Conservation (phyloP, 345 rosid species). For the Citrus medica region DNA sequence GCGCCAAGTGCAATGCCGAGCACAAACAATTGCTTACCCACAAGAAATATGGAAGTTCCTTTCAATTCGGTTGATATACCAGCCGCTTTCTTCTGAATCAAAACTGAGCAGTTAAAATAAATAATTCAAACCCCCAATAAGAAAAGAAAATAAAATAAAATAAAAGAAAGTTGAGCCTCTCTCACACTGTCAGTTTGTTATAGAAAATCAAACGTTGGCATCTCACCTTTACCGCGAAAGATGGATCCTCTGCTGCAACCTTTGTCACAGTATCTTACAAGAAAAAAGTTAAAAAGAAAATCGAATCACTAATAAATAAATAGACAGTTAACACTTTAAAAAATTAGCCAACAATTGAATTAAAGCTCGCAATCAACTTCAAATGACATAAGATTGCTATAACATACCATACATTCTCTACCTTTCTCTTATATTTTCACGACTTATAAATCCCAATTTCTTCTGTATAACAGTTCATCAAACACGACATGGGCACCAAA, state of each 20-base stretch:
- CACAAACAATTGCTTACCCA: slow-evolving; percentile 51
- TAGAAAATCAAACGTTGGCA: neutral
- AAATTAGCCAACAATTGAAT: neutral
- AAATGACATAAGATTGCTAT: neutral
- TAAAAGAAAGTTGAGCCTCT: neutral
- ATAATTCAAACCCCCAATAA: slow-evolving; percentile 14
- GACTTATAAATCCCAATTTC: neutral
- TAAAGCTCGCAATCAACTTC: neutral
- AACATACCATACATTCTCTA: neutral
- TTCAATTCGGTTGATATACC: slow-evolving; percentile 54
- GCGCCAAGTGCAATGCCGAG: neutral
- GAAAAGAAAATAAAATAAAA: neutral
- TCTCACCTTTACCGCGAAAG: slow-evolving; percentile 43
- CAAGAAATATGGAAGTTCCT: slow-evolving; percentile 80
- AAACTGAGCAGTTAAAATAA: slow-evolving; percentile 28
- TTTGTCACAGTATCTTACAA: slow-evolving; percentile 8
- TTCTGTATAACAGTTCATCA: neutral
- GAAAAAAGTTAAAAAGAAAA: neutral
- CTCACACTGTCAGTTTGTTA: neutral
- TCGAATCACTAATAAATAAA: too few species aligned
- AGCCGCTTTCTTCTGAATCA: slow-evolving; percentile 63
- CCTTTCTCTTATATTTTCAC: neutral
- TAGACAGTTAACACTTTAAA: too few species aligned
- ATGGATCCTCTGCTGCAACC: slow-evolving; percentile 30
- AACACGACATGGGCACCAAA: neutral